Evolutionary conservation across 345 rosid species (phyloP).

Genomic region (Camelina laxa): DNA sequence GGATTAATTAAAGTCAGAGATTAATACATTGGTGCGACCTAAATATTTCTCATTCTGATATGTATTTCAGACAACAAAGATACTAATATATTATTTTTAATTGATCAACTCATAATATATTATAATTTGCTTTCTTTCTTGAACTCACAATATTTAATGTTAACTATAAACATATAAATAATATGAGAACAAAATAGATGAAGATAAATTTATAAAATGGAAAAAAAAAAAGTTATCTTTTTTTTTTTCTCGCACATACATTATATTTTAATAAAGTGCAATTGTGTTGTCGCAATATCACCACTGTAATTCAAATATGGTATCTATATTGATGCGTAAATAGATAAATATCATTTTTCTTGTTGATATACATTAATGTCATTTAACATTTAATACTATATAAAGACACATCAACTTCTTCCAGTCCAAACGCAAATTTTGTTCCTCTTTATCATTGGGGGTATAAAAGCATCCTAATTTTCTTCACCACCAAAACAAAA

Average conservation of each 20-base stretch:
- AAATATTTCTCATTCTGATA: too few species aligned
- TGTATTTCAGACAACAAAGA: too few species aligned
- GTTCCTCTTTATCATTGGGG: neutral
- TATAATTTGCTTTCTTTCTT: too few species aligned
- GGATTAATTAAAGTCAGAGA: constrained; percentile 34
- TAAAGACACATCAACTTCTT: neutral
- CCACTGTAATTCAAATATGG: neutral
- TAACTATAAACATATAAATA: too few species aligned
- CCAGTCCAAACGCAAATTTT: neutral
- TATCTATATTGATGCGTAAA: neutral
- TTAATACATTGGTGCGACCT: too few species aligned
- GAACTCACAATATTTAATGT: too few species aligned
- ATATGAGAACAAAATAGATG: neutral
- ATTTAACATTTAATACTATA: neutral
- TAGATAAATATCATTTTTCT: neutral
- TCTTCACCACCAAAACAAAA: neutral
- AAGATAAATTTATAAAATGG: neutral
- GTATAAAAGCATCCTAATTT: neutral
- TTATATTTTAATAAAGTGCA: neutral
- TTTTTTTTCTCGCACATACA: neutral
- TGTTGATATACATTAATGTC: too few species aligned
- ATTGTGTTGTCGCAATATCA: neutral
- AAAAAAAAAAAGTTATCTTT: neutral
- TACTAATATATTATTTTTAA: too few species aligned
- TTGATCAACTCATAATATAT: too few species aligned